Evolutionary conservation across 2,329 filamentous ascomycete species (phyloP).

Genomic region (Arachnopeziza araneosa): DNA sequence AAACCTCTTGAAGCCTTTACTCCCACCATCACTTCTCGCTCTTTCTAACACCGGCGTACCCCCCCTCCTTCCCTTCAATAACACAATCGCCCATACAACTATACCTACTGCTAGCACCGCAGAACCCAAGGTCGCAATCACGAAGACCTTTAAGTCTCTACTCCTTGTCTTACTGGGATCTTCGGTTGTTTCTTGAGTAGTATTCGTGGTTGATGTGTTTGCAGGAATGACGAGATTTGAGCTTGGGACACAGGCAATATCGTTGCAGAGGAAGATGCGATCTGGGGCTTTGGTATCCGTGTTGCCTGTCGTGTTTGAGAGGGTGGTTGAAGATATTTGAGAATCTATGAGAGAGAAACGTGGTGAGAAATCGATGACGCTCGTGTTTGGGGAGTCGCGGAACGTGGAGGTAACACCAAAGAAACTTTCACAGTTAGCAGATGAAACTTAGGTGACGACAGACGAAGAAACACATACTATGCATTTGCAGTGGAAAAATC

Average conservation of each 20-base stretch:
- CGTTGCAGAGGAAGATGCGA: not conserved
- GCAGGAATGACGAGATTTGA: not conserved
- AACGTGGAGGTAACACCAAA: not conserved
- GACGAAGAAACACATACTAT: not conserved
- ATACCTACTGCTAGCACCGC: not conserved
- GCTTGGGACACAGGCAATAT: not conserved
- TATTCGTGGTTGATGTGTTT: not conserved
- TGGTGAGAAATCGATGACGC: not conserved
- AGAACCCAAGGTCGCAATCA: not conserved
- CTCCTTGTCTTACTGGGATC: not conserved
- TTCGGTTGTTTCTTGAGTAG: not conserved
- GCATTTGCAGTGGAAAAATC: not conserved
- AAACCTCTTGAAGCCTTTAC: not conserved
- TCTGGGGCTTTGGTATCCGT: not conserved
- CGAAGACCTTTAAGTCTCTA: not conserved
- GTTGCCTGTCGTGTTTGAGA: not conserved
- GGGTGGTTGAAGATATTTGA: not conserved
- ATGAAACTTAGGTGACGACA: not conserved
- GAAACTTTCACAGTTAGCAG: not conserved
- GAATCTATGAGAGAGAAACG: not conserved
- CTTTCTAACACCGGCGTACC: not conserved
- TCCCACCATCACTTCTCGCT: not conserved
- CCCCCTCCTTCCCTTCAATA: not conserved
- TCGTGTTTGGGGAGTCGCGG: not conserved
- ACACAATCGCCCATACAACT: not conserved